Conservation (phyloP, 2,329 filamentous ascomycete genomes). For the Ceratocystis destructans region DNA sequence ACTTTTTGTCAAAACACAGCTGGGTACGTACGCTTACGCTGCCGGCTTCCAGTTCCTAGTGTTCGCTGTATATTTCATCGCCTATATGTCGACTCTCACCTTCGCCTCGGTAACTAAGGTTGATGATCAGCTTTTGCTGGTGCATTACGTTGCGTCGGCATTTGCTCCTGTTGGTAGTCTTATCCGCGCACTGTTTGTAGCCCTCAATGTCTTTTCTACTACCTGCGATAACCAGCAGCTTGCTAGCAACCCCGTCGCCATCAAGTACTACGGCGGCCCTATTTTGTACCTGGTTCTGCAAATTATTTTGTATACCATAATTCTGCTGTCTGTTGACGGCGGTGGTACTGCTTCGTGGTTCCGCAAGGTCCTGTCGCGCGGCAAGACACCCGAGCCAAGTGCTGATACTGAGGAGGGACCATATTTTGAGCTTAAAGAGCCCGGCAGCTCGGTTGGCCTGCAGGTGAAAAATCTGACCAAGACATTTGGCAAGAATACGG, state of each 20-base stretch:
- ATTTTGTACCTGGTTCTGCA: slow-evolving; percentile 74
- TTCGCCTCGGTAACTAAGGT: slow-evolving; percentile 58
- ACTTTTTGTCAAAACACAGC: slow-evolving; percentile 62
- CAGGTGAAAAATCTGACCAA: slow-evolving; percentile 72
- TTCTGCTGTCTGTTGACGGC: slow-evolving; percentile 69
- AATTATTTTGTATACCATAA: slow-evolving; percentile 51
- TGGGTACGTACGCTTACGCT: slow-evolving; percentile 72
- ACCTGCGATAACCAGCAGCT: slow-evolving; percentile 54
- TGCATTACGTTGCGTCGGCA: slow-evolving; percentile 60
- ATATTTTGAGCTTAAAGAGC: slow-evolving; percentile 31
- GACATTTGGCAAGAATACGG: slow-evolving; percentile 58
- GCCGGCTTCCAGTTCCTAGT: slow-evolving; percentile 61
- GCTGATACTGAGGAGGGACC: slow-evolving; percentile 41
- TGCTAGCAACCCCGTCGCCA: slow-evolving; percentile 52
- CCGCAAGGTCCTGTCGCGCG: slow-evolving; percentile 30
- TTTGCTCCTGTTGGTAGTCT: slow-evolving; percentile 68
- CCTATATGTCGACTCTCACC: slow-evolving; percentile 57
- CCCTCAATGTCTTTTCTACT: slow-evolving; percentile 71
- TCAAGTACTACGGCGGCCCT: slow-evolving; percentile 67
- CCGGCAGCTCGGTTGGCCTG: slow-evolving; percentile 46
- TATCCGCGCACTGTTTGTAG: slow-evolving; percentile 58
- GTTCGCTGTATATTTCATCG: slow-evolving; percentile 58
- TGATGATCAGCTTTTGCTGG: slow-evolving; percentile 51
- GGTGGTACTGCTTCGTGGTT: slow-evolving; percentile 49
- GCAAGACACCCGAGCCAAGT: neutral